Conservation (phyloP, 2,329 filamentous ascomycete genomes). For the Blastomyces gilchristii region DNA sequence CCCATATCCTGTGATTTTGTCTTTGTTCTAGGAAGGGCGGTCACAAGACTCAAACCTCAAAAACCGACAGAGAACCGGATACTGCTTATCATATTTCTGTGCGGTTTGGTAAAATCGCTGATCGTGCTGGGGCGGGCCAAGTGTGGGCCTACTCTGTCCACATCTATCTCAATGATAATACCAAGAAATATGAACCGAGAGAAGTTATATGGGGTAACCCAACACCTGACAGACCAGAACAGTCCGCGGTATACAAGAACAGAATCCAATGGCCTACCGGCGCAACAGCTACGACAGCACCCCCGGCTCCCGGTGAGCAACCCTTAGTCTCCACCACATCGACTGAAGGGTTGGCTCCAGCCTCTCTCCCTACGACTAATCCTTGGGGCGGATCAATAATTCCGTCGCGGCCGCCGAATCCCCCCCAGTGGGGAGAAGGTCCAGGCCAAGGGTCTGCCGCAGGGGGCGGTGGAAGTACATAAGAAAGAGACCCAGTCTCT, state of each 20-base stretch:
- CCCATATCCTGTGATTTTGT: not conserved
- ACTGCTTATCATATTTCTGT: not conserved
- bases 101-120: not conserved
- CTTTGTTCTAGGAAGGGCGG: not conserved
- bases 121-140: not conserved
- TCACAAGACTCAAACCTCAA: not conserved
- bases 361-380: not conserved
- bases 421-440: not conserved
- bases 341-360: not conserved
- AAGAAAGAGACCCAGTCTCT: not conserved
- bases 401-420: not conserved
- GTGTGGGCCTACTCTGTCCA: not conserved
- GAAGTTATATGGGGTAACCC: not conserved
- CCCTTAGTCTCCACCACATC: not conserved
- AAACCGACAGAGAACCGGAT: not conserved
- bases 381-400: not conserved
- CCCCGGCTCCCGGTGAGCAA: not conserved
- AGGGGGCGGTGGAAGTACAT: not conserved
- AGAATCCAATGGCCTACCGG: not conserved
- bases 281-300: not conserved
- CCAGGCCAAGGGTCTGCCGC: not conserved
- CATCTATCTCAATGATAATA: not conserved
- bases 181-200: not conserved
- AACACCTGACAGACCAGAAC: not conserved
- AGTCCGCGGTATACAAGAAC: not conserved